Evolutionary conservation across 495 filamentous ascomycete species (phyloP).

Genomic region (Neurospora sp.): DNA sequence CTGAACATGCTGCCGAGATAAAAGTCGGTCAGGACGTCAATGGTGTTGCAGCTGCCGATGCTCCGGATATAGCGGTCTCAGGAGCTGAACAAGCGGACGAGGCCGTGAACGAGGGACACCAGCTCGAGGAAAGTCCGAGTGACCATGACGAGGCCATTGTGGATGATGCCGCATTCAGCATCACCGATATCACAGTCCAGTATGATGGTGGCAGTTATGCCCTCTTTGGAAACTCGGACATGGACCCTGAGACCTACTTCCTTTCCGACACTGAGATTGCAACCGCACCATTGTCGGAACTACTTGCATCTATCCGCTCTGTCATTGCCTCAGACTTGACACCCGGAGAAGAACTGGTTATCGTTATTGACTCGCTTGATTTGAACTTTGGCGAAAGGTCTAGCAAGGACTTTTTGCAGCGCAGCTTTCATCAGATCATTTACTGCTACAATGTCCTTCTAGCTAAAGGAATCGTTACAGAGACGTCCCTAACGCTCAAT

Average conservation of each 20-base stretch:
- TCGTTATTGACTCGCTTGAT: constrained; percentile 57
- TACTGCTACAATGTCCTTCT: constrained; percentile 9
- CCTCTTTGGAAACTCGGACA: constrained; percentile 56
- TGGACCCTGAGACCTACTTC: constrained; percentile 62
- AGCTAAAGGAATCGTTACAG: constrained; percentile 12
- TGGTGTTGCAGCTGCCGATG: not conserved
- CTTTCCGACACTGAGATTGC: constrained; percentile 56
- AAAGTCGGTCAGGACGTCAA: not conserved
- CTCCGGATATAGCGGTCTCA: not conserved
- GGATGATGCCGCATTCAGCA: not conserved
- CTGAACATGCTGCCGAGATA: not conserved
- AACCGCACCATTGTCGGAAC: constrained; percentile 43
- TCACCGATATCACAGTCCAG: constrained; percentile 44
- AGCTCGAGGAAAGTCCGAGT: not conserved
- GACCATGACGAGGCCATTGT: constrained; percentile 8
- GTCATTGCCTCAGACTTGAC: constrained; percentile 58
- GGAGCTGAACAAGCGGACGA: not conserved
- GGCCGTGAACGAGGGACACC: not conserved
- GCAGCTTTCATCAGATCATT: constrained; percentile 38
- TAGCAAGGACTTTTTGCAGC: constrained; percentile 14
- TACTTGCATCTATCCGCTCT: constrained; percentile 55
- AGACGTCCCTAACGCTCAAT: constrained; percentile 19
- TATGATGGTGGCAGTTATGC: constrained; percentile 61
- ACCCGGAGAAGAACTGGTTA: constrained; percentile 56
- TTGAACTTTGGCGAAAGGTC: constrained; percentile 56